Evolutionary conservation across 2,329 filamentous ascomycete species (phyloP), one percentile per base, ranked within the genome.

Genomic region (Nigrospora osmanthi): DNA sequence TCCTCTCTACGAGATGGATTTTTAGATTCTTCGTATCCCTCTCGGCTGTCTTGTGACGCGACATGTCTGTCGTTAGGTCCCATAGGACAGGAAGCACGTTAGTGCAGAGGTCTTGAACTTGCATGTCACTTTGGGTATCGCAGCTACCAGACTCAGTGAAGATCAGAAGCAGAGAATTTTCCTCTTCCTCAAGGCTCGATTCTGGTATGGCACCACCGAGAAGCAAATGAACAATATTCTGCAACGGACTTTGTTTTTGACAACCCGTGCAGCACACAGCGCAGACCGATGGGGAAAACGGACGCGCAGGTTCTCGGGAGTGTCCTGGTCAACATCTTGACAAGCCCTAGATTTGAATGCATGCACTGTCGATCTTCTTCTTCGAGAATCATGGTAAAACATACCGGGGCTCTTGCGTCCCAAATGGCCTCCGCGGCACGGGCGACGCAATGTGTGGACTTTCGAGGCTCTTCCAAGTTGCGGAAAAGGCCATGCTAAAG

Each of bases 341-440:
- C n/a, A 16, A 44, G 19, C 12, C 10, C 12, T 23, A 12, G 10
- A 11, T 28, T 11, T 28, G 38, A 34, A 16, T 36, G 14, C 16
- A 37, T 13, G 31, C 34, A 14, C 23, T 38, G 3, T 41, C 38
- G 7, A 19, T 4, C 6, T 17, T 10, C 15, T 38, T 35, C 23
- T 23, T 17, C 2, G 41, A 47, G 32, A 31, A 46, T 35, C 42
- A 35, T 38, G 43, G 38, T 38, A 11, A 16, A 3, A 40, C 17
- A 19, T 48, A 41, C 38, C 40, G 33, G 15, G 15, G 7, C 4
- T 42, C 49, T 16, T 35, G 42, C 4, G 12, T 39, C 6, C 37
- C 30, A 12, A 49, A 47, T 34, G 50, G 47, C 37, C 50, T 48
- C 1, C 11, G 19, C 6, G 48, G 44, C 34, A 46, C 47, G n/a